phyloP scores from a whole-genome alignment of 306 rosid genomes.

The Prunus padus region DNA sequence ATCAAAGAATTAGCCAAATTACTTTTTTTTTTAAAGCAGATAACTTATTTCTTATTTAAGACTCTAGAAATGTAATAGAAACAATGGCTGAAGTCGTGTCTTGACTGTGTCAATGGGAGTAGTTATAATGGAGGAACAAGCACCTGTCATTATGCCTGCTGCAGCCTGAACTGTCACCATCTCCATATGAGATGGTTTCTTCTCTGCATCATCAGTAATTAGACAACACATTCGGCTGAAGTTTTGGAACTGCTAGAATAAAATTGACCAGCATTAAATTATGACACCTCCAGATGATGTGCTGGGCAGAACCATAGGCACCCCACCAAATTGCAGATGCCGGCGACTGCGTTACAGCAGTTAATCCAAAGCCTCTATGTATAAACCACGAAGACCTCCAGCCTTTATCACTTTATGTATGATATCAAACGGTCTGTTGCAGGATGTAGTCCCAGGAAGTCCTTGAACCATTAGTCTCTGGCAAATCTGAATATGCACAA shows the following conservation, averaged over 20 bases:
- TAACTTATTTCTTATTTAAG: background rate
- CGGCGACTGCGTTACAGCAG: slow-evolving; percentile 69
- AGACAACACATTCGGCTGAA: background rate
- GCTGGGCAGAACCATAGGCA: slow-evolving; percentile 82
- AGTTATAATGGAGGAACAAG: slow-evolving; percentile 75
- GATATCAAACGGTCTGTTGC: slow-evolving; percentile 63
- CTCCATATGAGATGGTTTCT: slow-evolving; percentile 70
- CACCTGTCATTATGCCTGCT: slow-evolving; percentile 85
- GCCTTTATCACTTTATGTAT: slow-evolving; percentile 49
- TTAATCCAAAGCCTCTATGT: slow-evolving; percentile 83
- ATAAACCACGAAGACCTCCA: slow-evolving; percentile 80
- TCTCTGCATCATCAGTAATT: slow-evolving; percentile 44
- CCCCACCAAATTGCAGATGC: slow-evolving; percentile 99
- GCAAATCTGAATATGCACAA: slow-evolving; percentile 44
- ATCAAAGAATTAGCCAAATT: background rate
- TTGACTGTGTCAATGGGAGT: slow-evolving; percentile 87
- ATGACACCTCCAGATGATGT: slow-evolving; percentile 78
- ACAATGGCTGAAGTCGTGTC: slow-evolving; percentile 58
- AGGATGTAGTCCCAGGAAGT: slow-evolving; percentile 64
- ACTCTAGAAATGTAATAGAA: background rate
- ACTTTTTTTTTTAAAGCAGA: no score
- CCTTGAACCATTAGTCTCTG: slow-evolving; percentile 95
- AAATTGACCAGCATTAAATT: background rate
- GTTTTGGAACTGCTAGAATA: slow-evolving; percentile 8
- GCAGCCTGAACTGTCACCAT: slow-evolving; percentile 80